Percentiles rank a stretch among this genome's conserved stretches.
These are phyloP conservation scores for Adansonia madagascariensis DNA, from an alignment of 441 rosid genomes.

Conservation along the genomic window DNA sequence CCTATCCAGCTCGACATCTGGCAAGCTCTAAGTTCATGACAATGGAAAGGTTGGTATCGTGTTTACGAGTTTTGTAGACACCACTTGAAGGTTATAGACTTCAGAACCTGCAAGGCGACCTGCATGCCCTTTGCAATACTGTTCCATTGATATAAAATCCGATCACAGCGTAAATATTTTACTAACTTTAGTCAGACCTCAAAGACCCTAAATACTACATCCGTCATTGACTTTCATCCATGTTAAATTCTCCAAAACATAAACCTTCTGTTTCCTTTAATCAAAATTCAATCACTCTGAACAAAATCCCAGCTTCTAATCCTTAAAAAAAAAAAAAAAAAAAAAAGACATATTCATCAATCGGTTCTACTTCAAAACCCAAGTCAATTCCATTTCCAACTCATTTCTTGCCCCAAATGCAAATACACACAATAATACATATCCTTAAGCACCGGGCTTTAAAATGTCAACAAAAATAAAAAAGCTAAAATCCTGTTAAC, in stretches of 20 bases:
- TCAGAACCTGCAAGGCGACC: not conserved
- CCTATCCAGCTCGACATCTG: not conserved
- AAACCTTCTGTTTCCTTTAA: not conserved
- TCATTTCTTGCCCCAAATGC: not conserved
- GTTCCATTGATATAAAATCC: not conserved
- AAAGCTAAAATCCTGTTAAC: not conserved
- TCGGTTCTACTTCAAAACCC: not conserved
- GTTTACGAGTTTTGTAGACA: not conserved
- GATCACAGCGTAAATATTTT: not conserved
- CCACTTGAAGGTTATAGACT: not conserved
- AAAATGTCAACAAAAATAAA: not conserved
- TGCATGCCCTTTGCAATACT: not conserved
- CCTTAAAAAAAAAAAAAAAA: not conserved
- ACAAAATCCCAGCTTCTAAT: not conserved
- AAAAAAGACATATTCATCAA: not conserved
- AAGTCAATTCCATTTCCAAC: not conserved
- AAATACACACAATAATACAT: constrained; percentile 5
- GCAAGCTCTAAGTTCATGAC: not conserved
- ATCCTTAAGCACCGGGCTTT: not conserved
- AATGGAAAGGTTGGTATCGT: not conserved
- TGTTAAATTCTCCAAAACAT: not conserved
- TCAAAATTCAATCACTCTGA: not conserved
- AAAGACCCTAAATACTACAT: constrained; percentile 13
- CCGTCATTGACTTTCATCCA: not conserved
- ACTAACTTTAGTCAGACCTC: not conserved